A percentile compares a stretch with the other conserved stretches of the same genome.
Conservation (phyloP, 495 filamentous ascomycete species). For the Tuber umbilicatum region DNA sequence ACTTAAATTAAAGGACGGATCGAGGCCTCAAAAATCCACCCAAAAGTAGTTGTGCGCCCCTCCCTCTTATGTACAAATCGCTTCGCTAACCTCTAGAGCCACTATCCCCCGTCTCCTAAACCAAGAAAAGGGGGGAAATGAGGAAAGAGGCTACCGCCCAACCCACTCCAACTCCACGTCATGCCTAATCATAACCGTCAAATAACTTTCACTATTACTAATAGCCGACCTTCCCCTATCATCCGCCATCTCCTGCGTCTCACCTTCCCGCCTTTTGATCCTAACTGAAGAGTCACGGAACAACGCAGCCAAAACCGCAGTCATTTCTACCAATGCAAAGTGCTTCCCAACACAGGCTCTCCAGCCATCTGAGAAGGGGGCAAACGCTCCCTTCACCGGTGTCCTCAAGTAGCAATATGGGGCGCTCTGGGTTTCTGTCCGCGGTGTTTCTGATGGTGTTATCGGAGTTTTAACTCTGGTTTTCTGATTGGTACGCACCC, state of each 20-base stretch:
- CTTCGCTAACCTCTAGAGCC: background rate
- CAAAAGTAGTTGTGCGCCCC: background rate
- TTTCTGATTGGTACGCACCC: slow-evolving; percentile 16
- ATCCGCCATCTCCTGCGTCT: slow-evolving; percentile 47
- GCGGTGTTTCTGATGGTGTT: slow-evolving; percentile 4
- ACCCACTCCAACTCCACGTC: slow-evolving; percentile 40
- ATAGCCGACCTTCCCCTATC: slow-evolving; percentile 43
- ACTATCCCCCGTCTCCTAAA: background rate
- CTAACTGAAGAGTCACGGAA: slow-evolving; percentile 26
- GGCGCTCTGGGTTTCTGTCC: slow-evolving; percentile 11
- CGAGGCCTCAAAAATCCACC: background rate
- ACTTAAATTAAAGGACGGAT: background rate
- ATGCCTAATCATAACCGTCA: slow-evolving; percentile 45
- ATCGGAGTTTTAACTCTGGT: slow-evolving; percentile 22
- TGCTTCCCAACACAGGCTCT: slow-evolving; percentile 40
- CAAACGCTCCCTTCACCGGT: slow-evolving; percentile 35
- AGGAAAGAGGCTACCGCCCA: slow-evolving; percentile 22
- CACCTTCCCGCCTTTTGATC: slow-evolving; percentile 19
- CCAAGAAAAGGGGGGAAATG: slow-evolving; percentile 29
- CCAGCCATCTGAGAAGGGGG: slow-evolving; percentile 39
- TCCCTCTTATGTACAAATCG: background rate
- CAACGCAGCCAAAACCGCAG: slow-evolving; percentile 34
- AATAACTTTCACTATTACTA: slow-evolving; percentile 40
- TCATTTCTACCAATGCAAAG: slow-evolving; percentile 41
- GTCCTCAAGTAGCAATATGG: slow-evolving; percentile 41